These are phyloP conservation scores for Penicillium italicum DNA, from an alignment of 2,329 filamentous ascomycete species.

Conservation along the genomic window DNA sequence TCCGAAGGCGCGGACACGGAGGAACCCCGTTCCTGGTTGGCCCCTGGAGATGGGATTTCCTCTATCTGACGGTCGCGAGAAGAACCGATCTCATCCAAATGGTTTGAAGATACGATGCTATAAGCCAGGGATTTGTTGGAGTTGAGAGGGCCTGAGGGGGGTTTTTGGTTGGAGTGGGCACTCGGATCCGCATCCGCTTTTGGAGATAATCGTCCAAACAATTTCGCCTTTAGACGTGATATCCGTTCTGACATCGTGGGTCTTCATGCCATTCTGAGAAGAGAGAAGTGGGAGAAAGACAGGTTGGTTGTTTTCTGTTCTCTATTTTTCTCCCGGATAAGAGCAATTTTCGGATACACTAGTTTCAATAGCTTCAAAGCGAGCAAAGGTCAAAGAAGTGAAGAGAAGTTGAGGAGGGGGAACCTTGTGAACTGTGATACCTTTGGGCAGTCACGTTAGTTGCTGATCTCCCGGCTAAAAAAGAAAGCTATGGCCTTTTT, in stretches of 20 bases:
- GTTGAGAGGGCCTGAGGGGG: slow-evolving; percentile 21
- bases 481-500: slow-evolving; percentile 2
- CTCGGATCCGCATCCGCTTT: slow-evolving; percentile 29
- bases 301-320: neutral
- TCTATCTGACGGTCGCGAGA: slow-evolving; percentile 10
- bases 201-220: slow-evolving; percentile 38
- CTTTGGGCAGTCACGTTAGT: slow-evolving; percentile 1
- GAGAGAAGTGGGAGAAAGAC: neutral
- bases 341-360: neutral
- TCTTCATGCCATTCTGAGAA: neutral
- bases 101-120: slow-evolving; percentile 25
- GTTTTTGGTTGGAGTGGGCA: slow-evolving; percentile 23
- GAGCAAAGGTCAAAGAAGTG: neutral
- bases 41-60: slow-evolving; percentile 2
- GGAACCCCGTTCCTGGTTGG: slow-evolving; percentile 1
- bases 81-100: slow-evolving; percentile 15
- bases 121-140: slow-evolving; percentile 22
- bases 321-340: neutral
- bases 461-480: neutral
- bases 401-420: neutral
- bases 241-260: slow-evolving; percentile 33
- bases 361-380: neutral
- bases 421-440: neutral
- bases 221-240: slow-evolving; percentile 37
- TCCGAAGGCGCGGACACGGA: slow-evolving; percentile 12